A percentile compares a stretch with the other conserved stretches of the same genome.
Conservation (phyloP, 306 rosid genomes). For the Pachyrhizus erosus region DNA sequence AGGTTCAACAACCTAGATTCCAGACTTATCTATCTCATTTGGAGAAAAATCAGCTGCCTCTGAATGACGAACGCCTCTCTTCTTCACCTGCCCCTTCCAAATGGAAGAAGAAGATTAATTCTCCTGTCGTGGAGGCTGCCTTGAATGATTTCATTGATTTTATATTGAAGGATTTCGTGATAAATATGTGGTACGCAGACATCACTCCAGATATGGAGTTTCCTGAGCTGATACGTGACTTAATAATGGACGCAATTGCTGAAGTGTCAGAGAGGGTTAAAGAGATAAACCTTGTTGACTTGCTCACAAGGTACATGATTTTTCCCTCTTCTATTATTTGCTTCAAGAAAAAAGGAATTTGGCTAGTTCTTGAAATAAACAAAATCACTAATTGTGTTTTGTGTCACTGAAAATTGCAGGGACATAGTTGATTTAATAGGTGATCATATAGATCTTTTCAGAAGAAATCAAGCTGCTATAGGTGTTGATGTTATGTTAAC, state of each 20-base stretch:
- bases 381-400: slow-evolving; percentile 23
- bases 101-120: slow-evolving; percentile 91
- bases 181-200: slow-evolving; percentile 89
- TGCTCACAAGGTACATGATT: slow-evolving; percentile 77
- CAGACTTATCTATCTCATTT: slow-evolving; percentile 82
- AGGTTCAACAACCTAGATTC: slow-evolving; percentile 57
- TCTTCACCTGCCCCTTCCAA: slow-evolving; percentile 58
- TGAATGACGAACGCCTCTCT: slow-evolving; percentile 71
- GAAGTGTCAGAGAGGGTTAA: slow-evolving; percentile 82
- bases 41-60: slow-evolving; percentile 84
- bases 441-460: slow-evolving; percentile 89
- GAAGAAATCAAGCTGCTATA: slow-evolving; percentile 94
- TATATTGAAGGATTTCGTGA: slow-evolving; percentile 88
- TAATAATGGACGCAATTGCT: slow-evolving; percentile 91
- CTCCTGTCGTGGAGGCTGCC: slow-evolving; percentile 84
- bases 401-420: slow-evolving; percentile 63
- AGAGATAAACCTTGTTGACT: slow-evolving; percentile 90
- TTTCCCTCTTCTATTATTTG: slow-evolving; percentile 24
- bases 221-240: slow-evolving; percentile 76
- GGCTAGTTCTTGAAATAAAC: slow-evolving; percentile 19
- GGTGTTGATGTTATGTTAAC: slow-evolving; percentile 94
- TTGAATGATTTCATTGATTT: slow-evolving; percentile 74
- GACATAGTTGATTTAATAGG: slow-evolving; percentile 89
- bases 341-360: slow-evolving; percentile 28
- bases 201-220: slow-evolving; percentile 87